Conservation (phyloP, 805 yeast species). For the Lipomyces starkeyi region DNA sequence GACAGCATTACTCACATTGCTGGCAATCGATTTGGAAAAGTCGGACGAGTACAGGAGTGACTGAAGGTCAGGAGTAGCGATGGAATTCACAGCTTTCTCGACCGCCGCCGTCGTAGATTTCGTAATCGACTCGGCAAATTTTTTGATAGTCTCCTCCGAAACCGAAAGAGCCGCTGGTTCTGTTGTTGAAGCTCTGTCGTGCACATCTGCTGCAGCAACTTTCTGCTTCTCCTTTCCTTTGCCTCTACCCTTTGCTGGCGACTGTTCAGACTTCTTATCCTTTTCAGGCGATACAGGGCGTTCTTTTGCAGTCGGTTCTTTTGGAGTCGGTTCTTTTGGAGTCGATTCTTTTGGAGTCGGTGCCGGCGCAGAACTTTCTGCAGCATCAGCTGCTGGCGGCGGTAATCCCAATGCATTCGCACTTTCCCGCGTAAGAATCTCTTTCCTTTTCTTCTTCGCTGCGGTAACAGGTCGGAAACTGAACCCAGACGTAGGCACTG, state of each 20-base stretch:
- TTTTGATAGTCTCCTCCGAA: conserved; percentile 12
- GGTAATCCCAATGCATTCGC: conserved; percentile 27
- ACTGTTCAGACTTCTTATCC: neutral
- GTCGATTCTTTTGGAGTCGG: neutral
- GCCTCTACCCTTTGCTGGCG: conserved; percentile 16
- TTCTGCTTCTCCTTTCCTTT: conserved; percentile 8
- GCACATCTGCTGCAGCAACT: neutral
- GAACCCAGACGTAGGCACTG: conserved; percentile 24
- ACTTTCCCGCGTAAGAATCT: conserved; percentile 27
- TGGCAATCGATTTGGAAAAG: neutral
- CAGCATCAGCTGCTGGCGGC: conserved; percentile 11
- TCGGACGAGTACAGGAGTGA: neutral
- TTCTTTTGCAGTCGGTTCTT: neutral
- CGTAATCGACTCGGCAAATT: conserved; percentile 2
- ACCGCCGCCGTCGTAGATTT: conserved; percentile 11
- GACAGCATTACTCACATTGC: neutral
- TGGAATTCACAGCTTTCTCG: neutral
- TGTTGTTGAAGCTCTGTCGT: neutral
- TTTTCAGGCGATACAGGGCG: neutral
- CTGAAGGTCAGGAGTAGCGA: neutral
- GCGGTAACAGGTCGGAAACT: conserved; percentile 24
- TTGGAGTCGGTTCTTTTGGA: no score
- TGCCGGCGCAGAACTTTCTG: neutral
- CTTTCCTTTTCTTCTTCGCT: conserved; percentile 19
- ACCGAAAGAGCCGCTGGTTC: neutral